Conservation (phyloP, 768 basidiomycete species). For the Kwoniella dejecticola region DNA sequence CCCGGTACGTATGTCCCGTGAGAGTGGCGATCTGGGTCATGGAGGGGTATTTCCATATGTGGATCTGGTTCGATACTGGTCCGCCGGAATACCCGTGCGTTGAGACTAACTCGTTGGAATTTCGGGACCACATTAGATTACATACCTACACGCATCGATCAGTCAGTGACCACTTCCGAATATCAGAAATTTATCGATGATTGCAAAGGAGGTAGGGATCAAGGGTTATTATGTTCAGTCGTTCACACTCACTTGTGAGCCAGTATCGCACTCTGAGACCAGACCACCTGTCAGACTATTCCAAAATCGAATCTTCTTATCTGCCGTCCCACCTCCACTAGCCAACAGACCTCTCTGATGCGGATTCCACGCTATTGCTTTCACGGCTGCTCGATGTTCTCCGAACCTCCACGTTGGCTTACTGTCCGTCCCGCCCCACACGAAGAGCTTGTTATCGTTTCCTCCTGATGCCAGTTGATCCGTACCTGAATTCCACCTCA, state of each 20-base stretch:
- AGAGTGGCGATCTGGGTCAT: constrained; percentile 92
- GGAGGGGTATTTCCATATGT: constrained; percentile 84
- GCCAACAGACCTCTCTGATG: constrained; percentile 88
- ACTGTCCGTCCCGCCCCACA: constrained; percentile 79
- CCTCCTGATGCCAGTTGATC: constrained; percentile 84
- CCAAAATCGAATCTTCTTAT: constrained; percentile 98
- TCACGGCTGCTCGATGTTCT: constrained; percentile 95
- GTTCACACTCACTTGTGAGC: constrained; percentile 75
- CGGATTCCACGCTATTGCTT: constrained; percentile 97
- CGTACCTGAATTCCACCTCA: constrained; percentile 76
- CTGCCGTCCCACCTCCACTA: constrained; percentile 96
- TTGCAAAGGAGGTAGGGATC: too few species aligned
- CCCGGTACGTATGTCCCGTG: constrained; percentile 91
- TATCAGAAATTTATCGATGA: not conserved
- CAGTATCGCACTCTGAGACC: constrained; percentile 87
- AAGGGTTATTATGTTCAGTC: not conserved
- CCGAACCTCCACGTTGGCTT: constrained; percentile 88
- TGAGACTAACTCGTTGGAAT: constrained; percentile 94
- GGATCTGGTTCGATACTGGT: constrained; percentile 92
- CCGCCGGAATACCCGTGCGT: constrained; percentile 96
- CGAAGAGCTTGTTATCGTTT: constrained; percentile 98
- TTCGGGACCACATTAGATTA: constrained; percentile 94
- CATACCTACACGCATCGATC: constrained; percentile 67
- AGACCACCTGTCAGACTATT: constrained; percentile 83
- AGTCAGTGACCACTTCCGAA: not conserved